Conservation (phyloP, 441 rosid species). For the Eutrema salsugineum region DNA sequence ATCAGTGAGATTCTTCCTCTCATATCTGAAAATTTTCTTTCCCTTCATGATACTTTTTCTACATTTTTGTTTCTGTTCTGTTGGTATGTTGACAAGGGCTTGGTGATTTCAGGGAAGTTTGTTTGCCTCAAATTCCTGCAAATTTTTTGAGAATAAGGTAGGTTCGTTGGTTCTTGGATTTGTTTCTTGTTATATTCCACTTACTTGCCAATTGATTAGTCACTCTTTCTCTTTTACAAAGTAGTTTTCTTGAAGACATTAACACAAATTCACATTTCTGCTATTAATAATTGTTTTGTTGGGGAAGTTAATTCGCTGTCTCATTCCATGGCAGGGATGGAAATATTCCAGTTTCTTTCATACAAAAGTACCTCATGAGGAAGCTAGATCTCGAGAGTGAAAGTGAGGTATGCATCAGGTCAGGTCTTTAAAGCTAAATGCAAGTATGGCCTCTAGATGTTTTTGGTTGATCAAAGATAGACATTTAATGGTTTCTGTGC, state of each 20-base stretch:
- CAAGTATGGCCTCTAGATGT: background rate
- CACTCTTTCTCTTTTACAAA: background rate
- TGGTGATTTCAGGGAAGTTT: constrained; percentile 44
- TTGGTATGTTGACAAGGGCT: background rate
- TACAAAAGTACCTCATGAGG: constrained; percentile 76
- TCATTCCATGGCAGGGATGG: constrained; percentile 58
- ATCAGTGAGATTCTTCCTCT: constrained; percentile 44
- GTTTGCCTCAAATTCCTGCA: constrained; percentile 47
- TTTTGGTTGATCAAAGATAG: background rate
- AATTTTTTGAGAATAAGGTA: constrained; percentile 50
- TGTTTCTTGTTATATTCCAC: background rate
- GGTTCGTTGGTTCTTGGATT: constrained; percentile 18
- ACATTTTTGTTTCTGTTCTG: background rate
- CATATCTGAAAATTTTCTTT: background rate
- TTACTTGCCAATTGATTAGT: background rate
- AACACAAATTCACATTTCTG: background rate
- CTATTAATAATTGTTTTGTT: background rate
- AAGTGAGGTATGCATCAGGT: constrained; percentile 52
- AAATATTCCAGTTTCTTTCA: constrained; percentile 60
- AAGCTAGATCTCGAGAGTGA: constrained; percentile 68
- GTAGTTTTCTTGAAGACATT: background rate
- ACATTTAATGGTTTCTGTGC: constrained; percentile 8
- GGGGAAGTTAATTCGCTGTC: background rate
- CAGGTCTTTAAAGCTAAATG: background rate
- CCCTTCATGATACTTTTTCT: background rate